These are phyloP conservation scores for Naganishia liquefaciens DNA, from an alignment of 1,284 basidiomycete species.

Conservation along the genomic window DNA sequence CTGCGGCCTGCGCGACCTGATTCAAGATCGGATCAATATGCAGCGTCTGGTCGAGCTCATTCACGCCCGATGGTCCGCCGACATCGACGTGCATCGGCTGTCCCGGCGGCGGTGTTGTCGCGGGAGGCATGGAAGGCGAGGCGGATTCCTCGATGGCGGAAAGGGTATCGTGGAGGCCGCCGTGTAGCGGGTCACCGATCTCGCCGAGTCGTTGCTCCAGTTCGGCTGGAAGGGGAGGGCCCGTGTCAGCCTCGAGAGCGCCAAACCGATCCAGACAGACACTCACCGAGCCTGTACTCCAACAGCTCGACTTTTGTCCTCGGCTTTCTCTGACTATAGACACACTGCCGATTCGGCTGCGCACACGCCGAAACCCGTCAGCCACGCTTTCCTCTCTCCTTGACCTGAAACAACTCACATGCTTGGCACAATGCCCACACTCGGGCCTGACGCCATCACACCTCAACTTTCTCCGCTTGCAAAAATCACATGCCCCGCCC, in stretches of 20 bases:
- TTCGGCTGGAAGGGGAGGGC: slow-evolving; percentile 16
- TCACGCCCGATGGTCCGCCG: slow-evolving; percentile 36
- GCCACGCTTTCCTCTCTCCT: not conserved
- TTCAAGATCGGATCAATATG: slow-evolving; percentile 30
- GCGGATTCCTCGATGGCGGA: slow-evolving; percentile 19
- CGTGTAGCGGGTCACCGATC: slow-evolving; percentile 18
- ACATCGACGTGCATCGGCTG: slow-evolving; percentile 19
- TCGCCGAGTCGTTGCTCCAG: slow-evolving; percentile 19
- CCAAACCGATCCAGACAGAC: not conserved
- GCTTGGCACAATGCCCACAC: slow-evolving; percentile 46
- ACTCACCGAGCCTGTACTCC: slow-evolving; percentile 49
- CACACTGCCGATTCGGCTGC: slow-evolving; percentile 41
- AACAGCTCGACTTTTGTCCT: slow-evolving; percentile 46
- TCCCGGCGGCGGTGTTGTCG: not conserved
- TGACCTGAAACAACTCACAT: slow-evolving; percentile 25
- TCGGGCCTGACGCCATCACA: slow-evolving; percentile 50
- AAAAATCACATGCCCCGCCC: slow-evolving; percentile 54
- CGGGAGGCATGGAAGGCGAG: slow-evolving; percentile 11
- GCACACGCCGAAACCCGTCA: not conserved
- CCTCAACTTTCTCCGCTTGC: slow-evolving; percentile 52
- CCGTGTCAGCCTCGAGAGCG: slow-evolving; percentile 1
- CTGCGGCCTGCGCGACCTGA: slow-evolving; percentile 27
- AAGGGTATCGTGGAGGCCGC: slow-evolving; percentile 15
- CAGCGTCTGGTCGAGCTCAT: slow-evolving; percentile 14
- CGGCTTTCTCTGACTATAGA: slow-evolving; percentile 52